Percentiles rank a stretch among this genome's conserved stretches.
Evolutionary conservation across 306 rosid species (phyloP).

Genomic region (Prunus mume): DNA sequence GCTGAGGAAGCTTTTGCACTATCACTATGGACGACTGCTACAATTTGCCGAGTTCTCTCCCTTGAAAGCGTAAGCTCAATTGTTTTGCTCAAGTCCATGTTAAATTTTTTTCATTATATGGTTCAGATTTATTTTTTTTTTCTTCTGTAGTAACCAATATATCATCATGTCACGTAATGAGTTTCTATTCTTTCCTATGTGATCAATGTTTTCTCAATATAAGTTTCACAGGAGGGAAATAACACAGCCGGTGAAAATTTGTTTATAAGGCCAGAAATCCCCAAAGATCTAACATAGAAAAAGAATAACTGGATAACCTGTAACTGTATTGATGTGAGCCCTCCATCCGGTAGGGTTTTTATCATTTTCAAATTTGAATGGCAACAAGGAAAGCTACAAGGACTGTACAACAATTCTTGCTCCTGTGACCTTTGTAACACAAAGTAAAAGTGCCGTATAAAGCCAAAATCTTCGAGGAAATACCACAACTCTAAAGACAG

Average conservation of each 20-base stretch:
- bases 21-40: slow-evolving; percentile 87
- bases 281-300: neutral
- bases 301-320: neutral
- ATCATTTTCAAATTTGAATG: neutral
- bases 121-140: neutral
- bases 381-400: neutral
- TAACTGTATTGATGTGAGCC: neutral
- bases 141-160: neutral
- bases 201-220: neutral
- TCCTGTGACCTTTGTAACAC: neutral
- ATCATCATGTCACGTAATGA: neutral
- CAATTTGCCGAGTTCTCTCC: slow-evolving; percentile 83
- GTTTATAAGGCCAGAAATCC: neutral
- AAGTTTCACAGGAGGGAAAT: neutral
- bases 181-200: neutral
- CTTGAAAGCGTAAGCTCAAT: slow-evolving; percentile 69
- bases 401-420: neutral
- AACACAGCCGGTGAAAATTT: neutral
- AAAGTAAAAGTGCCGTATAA: neutral
- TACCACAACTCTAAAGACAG: neutral
- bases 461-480: neutral
- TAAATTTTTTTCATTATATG: neutral
- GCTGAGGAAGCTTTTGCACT: slow-evolving; percentile 86
- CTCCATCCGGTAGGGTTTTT: neutral
- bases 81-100: slow-evolving; percentile 3